A percentile compares a stretch with the other conserved stretches of the same genome.
Conservation (phyloP, 306 rosid species). For the Parietaria judaica region DNA sequence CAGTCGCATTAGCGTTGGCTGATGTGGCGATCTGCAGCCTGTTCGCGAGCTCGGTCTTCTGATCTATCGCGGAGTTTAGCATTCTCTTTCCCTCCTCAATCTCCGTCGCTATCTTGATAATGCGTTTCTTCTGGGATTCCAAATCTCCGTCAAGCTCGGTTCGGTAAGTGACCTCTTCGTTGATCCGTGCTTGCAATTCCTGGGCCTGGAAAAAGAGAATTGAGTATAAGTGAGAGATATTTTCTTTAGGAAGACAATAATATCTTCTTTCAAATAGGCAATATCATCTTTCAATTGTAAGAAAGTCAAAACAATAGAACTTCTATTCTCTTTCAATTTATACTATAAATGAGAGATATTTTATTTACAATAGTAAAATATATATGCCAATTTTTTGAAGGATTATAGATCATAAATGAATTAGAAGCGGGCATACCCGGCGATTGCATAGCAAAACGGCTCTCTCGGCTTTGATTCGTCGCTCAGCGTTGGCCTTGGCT, state of each 20-base stretch:
- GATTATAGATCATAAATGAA: background rate
- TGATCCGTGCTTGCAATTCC: slow-evolving; percentile 43
- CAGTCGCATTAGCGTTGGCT: slow-evolving; percentile 33
- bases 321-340: too few species aligned
- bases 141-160: slow-evolving; percentile 40
- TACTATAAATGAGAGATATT: too few species aligned
- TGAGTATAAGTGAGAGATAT: background rate
- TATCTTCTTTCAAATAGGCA: background rate
- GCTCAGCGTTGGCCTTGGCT: slow-evolving; percentile 37
- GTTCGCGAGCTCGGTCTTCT: slow-evolving; percentile 59
- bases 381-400: background rate
- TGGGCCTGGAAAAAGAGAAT: slow-evolving; percentile 29
- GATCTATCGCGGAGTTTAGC: slow-evolving; percentile 42
- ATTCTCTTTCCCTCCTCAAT: slow-evolving; percentile 49
- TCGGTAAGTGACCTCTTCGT: slow-evolving; percentile 38
- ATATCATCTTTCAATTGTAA: too few species aligned
- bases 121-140: slow-evolving; percentile 35
- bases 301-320: too few species aligned
- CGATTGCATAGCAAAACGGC: slow-evolving; percentile 52
- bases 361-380: background rate
- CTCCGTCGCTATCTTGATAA: slow-evolving; percentile 35
- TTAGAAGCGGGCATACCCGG: slow-evolving; percentile 31
- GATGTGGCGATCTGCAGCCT: slow-evolving; percentile 40
- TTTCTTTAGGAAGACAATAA: background rate
- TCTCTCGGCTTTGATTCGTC: slow-evolving; percentile 60